Evolutionary conservation across 1,139 yeast genomes (phyloP).

Genomic region (Arxiozyma telluris): DNA sequence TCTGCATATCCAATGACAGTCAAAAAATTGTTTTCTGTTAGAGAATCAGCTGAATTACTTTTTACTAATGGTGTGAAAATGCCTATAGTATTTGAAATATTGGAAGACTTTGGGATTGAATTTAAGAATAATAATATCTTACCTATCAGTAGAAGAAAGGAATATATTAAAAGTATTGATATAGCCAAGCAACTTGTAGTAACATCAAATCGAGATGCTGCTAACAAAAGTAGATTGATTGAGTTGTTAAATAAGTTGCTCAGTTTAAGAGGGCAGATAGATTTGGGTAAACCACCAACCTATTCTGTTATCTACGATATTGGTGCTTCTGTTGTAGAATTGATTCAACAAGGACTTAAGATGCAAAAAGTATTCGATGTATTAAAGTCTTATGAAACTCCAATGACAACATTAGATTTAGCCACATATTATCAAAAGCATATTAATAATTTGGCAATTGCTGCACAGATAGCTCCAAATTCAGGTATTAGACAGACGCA

Average conservation of each 20-base stretch:
- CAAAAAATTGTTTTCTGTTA: constrained; percentile 7
- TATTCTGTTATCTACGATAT: constrained; percentile 9
- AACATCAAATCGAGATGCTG: constrained; percentile 13
- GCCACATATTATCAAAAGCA: not conserved
- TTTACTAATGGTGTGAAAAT: constrained; percentile 27
- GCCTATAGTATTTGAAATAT: constrained; percentile 23
- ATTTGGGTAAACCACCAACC: constrained; percentile 22
- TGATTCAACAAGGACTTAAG: constrained; percentile 22
- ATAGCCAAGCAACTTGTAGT: constrained; percentile 19
- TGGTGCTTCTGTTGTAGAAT: constrained; percentile 11
- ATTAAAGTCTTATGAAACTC: constrained; percentile 17
- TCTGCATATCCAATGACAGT: not conserved
- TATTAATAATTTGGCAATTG: not conserved
- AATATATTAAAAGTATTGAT: constrained; percentile 21
- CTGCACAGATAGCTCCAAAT: not conserved
- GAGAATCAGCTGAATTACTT: constrained; percentile 20
- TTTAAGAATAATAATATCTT: constrained; percentile 12
- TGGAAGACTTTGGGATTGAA: constrained; percentile 23
- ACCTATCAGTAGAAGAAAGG: constrained; percentile 18
- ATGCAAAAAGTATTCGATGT: constrained; percentile 24
- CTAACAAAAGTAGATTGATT: constrained; percentile 14
- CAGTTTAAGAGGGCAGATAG: constrained; percentile 17
- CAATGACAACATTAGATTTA: constrained; percentile 14
- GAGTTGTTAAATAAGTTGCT: constrained; percentile 15
- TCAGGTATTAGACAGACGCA: not conserved